Percentiles rank a stretch among this genome's conserved stretches.
phyloP scores from a whole-genome alignment of 1,284 basidiomycete genomes.

The Cutaneotrichosporon sp. region DNA sequence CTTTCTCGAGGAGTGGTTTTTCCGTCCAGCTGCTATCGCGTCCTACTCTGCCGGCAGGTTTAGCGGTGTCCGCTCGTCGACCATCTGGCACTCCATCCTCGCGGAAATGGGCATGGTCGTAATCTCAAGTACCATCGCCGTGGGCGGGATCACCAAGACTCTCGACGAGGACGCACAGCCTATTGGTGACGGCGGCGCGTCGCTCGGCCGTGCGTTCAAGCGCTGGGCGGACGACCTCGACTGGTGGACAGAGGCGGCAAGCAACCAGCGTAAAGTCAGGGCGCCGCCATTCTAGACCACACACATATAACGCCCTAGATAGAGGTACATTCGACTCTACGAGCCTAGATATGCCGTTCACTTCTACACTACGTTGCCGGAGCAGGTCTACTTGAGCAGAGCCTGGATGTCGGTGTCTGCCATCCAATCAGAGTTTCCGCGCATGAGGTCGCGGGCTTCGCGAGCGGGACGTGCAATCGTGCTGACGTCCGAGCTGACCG shows the following conservation, averaged over 20 bases:
- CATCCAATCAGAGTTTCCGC: slow-evolving; percentile 37
- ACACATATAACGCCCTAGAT: too few relatives aligned
- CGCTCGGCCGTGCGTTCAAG: slow-evolving; percentile 1
- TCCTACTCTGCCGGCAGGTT: slow-evolving; percentile 7
- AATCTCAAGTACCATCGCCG: neutral
- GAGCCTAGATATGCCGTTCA: neutral
- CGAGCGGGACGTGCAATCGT: slow-evolving; percentile 75
- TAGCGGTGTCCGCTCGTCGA: slow-evolving; percentile 1
- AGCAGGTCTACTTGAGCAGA: slow-evolving; percentile 5
- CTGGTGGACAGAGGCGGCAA: slow-evolving; percentile 4
- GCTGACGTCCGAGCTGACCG: slow-evolving; percentile 64
- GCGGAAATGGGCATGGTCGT: slow-evolving; percentile 12
- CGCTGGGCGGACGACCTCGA: slow-evolving; percentile 3
- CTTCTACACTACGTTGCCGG: neutral
- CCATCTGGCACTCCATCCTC: slow-evolving; percentile 1
- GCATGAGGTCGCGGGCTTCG: slow-evolving; percentile 74
- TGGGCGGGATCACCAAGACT: neutral
- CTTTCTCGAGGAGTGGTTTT: slow-evolving; percentile 9
- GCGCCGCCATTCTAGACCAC: neutral
- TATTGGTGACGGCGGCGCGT: neutral
- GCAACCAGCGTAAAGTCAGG: slow-evolving; percentile 2
- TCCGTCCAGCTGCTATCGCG: slow-evolving; percentile 3
- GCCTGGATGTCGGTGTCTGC: slow-evolving; percentile 39
- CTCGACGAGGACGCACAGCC: neutral
- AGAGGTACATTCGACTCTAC: too few relatives aligned